A percentile compares a stretch with the other conserved stretches of the same genome.
phyloP scores from a whole-genome alignment of 176 grass and related monocot genomes.

The Cocos nucifera region DNA sequence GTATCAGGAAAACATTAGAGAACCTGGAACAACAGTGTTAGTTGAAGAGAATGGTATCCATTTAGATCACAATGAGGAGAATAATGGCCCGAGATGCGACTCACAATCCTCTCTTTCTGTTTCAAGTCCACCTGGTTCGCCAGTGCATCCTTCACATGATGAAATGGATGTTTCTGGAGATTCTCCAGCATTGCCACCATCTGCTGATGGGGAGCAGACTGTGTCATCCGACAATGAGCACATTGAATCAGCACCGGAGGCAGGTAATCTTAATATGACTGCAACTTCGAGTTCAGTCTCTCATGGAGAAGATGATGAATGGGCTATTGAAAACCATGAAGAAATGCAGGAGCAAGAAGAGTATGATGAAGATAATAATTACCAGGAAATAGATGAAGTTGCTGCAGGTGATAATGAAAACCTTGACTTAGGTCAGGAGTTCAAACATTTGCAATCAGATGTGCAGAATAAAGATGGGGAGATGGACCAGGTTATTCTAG shows the following conservation, averaged over 20 bases:
- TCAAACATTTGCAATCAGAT: slow-evolving; percentile 31
- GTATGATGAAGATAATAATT: slow-evolving; percentile 56
- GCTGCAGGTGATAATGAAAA: slow-evolving; percentile 52
- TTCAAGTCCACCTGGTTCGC: slow-evolving; percentile 81
- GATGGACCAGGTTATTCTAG: slow-evolving; percentile 73
- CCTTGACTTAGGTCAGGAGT: slow-evolving; percentile 48
- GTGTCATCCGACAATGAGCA: slow-evolving; percentile 55
- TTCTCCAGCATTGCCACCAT: slow-evolving; percentile 79
- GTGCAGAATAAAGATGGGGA: slow-evolving; percentile 32
- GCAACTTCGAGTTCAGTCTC: slow-evolving; percentile 37
- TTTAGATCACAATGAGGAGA: slow-evolving; percentile 43
- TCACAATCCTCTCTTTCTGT: slow-evolving; percentile 85
- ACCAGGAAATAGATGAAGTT: slow-evolving; percentile 44
- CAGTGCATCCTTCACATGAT: slow-evolving; percentile 67
- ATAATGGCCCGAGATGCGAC: slow-evolving; percentile 42
- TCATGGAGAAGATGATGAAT: slow-evolving; percentile 65
- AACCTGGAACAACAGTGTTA: slow-evolving; percentile 11
- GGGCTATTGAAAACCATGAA: slow-evolving; percentile 58
- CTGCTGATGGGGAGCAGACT: slow-evolving; percentile 76
- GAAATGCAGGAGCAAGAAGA: slow-evolving; percentile 40
- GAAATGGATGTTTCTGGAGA: slow-evolving; percentile 95
- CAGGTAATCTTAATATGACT: slow-evolving; percentile 34
- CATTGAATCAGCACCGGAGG: slow-evolving; percentile 32
- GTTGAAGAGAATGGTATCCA: slow-evolving; percentile 33
- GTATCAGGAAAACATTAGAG: slow-evolving; percentile 52